phyloP scores from a whole-genome alignment of 148 eudicot species.

The Drosera capensis region DNA sequence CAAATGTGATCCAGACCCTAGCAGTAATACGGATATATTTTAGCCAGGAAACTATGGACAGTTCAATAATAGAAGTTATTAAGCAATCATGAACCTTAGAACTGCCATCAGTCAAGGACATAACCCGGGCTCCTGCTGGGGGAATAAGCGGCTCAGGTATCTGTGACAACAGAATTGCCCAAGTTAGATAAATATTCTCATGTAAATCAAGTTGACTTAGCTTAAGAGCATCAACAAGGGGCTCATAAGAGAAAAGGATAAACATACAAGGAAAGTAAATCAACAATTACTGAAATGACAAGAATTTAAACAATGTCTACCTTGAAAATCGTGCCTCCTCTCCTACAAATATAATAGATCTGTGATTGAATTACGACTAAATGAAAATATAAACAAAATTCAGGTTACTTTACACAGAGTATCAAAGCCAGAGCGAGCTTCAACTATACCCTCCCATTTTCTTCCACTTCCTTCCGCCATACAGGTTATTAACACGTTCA shows the following conservation, averaged over 20 bases:
- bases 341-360: conserved; percentile 29
- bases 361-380: conserved; percentile 3
- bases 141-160: conserved; percentile 97
- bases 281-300: too few species aligned
- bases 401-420: too few species aligned
- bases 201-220: neutral
- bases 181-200: conserved; percentile 7
- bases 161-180: conserved; percentile 23
- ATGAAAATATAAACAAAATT: neutral
- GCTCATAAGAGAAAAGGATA: too few species aligned
- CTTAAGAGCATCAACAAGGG: conserved; percentile 3
- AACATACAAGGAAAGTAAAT: too few species aligned
- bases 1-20: too few species aligned
- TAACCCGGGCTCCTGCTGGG: conserved; percentile 94
- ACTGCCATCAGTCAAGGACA: conserved; percentile 96
- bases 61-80: too few species aligned
- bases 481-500: conserved; percentile 80
- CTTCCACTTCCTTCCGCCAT: conserved; percentile 99
- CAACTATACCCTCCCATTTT: conserved; percentile 82
- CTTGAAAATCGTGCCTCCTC: conserved; percentile 91
- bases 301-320: conserved; percentile 29
- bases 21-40: too few species aligned
- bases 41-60: too few species aligned
- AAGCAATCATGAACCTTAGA: too few species aligned
- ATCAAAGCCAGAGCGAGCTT: too few species aligned